Base-by-base conservation (phyloP, 257 asterid species). In the Solanum pimpinellifolium region DNA sequence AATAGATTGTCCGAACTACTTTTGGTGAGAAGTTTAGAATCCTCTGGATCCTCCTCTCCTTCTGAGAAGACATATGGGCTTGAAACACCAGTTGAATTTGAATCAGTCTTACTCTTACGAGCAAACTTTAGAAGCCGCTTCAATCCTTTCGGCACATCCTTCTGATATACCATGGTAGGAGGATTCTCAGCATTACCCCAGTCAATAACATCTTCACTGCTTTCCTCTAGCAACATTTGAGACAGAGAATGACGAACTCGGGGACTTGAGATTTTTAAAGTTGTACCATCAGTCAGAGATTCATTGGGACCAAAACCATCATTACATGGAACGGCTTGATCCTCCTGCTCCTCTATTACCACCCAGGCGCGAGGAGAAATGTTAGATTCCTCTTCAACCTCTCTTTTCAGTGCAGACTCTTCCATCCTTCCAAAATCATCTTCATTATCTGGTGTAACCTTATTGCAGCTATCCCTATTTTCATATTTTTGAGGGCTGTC, bases 101-200 rank as follows among this genome's bases (percentile, higher is more conserved):
- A 91, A 59, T 95, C 98, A 10, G 91, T 87, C 92, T 95, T 97
- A 76, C 98, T 94, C 94, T 97, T 97, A 46, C 99, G 97, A 86
- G 98, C 98, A 91, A 97, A 97, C 87, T 96, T 97, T 89, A 97
- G 84, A 41, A 97, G 97, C 91, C 98, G 95, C 93, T 97, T 97
- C 72, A 97, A 91, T 86, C 99, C 99, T 91, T 97, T 97, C 10
- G 98, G 99, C 35, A 92, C 95, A 89, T 97, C 99, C 90, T 92
- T 95, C 59, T 95, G 98, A 89, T 91, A 93, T 88, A 93, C 92
- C 91, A 90, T 87, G 59, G 95, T 88, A 59, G 94, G 98, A 77
- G 99, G 98, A 89, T 93, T 96, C 89, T 97, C 98, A 16, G 99
- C 98, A 91, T 92, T 95, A 18, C 99, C 98, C 99, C 98, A 97